Evolutionary conservation across 1,139 yeast species (phyloP), one percentile per base, ranked within the genome.

Genomic region (Kodamaea fungicola): DNA sequence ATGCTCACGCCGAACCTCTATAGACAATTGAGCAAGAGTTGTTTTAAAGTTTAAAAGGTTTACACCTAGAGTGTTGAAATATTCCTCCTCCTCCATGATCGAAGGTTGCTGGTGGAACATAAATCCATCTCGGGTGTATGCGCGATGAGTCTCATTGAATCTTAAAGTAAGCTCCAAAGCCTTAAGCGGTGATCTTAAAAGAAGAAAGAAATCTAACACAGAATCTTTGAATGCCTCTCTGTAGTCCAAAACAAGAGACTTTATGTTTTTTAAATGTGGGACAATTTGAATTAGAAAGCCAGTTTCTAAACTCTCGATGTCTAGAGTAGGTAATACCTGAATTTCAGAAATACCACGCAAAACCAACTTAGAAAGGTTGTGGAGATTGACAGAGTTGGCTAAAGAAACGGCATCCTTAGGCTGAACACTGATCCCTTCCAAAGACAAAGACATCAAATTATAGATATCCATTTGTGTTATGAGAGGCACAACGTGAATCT

Each of bases 131-230:
- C 4, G 31, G n/a, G 21, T 8, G 4, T 32, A 50, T 0, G 63
- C 42, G 12, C 43, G 41, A 39, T 67, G 64, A 13, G 74, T 61
- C 3, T 53, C 55, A 45, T 75, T 73, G 54, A 63, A 61, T 16
- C 77, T 50, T 2, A 76, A 62, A 1, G 61, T 56, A 13, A 77
- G 41, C 44, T 76, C 81, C 8, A 78, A 54, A 32, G 67, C 61
- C 16, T 45, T 41, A 9, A 24, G 52, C 44, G 25, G 53, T 23
- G 7, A 40, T 28, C 2, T 50, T 45, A 8, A 67, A 34, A 1
- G 38, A 12, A 29, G 26, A n/a, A 78, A 46, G 43, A 77, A 74
- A 1, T 43, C 49, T 0, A 73, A 71, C 1, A 71, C 65, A 2
- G 67, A 57, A 47, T 76, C 81, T 7, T 57, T 52, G 12, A 53